Evolutionary conservation across 495 filamentous ascomycete genomes (phyloP), one percentile per base, ranked within the genome.

Genomic region (Tuber microsphaerosporum): DNA sequence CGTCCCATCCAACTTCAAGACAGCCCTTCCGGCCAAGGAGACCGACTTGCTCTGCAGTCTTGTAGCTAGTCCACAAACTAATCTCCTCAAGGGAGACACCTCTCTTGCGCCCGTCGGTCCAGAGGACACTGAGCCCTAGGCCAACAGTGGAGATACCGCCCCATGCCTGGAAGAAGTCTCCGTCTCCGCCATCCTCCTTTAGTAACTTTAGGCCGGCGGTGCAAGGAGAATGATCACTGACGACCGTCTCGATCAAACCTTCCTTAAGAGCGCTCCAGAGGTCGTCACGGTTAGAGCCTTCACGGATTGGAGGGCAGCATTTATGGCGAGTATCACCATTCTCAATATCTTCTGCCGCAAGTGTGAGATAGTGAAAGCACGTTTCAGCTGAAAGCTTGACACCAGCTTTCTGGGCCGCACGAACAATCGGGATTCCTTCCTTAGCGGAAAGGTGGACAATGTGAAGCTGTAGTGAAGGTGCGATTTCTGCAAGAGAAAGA

Each of bases 211-310:
- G 88, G 81, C 96, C 89, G 0, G 95, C 94, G 1, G 95, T 99
- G 86, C 95, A 99, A 19, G 95, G 95, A 41, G 92, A 94, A 86
- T 99, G 95, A 81, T 99, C 95, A 1, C 92, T 94, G n/a, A 99
- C 95, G 37, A 99, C 89, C 0, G 95, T 98, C 83, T 91, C 89
- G 84, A 99, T 94, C 80, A 96, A 92, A 0, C 87, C 85, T 75
- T 88, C 86, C 72, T 88, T 85, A 12, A 97, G 84, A 82, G 97
- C 94, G 10, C 88, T 88, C 95, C 95, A 99, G 2, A 99, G 88
- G 41, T 89, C 89, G 79, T 97, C 92, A 78, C 94, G 93, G 86
- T 99, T 99, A 26, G 87, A 82, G 77, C 91, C 88, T 41, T 88
- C 88, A 37, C 95, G 92, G 83, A 99, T 98, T 0, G 95, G 95